A percentile compares a stretch with the other conserved stretches of the same genome.
Evolutionary conservation across 2,329 filamentous ascomycete genomes (phyloP).

Genomic region (Talaromyces marneffei): DNA sequence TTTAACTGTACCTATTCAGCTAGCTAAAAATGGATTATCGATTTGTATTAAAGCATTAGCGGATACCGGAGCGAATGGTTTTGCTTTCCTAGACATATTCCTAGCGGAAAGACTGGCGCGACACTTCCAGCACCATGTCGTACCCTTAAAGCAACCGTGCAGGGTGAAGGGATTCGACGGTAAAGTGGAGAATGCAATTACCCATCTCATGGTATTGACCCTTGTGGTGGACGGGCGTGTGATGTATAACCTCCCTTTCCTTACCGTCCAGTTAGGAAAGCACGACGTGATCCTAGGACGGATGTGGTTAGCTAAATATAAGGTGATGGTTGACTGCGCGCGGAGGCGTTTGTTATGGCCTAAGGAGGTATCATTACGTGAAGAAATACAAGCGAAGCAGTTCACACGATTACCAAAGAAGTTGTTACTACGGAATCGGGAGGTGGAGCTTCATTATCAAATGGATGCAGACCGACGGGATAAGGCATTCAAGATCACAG

Average conservation of each 20-base stretch:
- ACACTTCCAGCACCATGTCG: background rate
- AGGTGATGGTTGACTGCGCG: background rate
- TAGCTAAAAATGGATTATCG: conserved; percentile 2
- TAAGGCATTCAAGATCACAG: background rate
- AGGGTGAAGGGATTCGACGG: background rate
- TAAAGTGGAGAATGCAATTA: background rate
- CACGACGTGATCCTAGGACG: conserved; percentile 1
- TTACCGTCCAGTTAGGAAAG: background rate
- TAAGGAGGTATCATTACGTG: background rate
- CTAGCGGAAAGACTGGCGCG: background rate
- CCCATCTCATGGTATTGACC: background rate
- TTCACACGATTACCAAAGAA: background rate
- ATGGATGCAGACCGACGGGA: background rate
- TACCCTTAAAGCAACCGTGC: background rate
- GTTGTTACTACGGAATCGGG: background rate
- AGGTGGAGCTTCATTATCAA: background rate
- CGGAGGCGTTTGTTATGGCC: background rate
- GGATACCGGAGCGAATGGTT: too few species aligned
- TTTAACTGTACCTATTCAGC: conserved; percentile 8
- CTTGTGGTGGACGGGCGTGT: background rate
- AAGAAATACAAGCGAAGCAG: background rate
- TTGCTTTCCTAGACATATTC: background rate
- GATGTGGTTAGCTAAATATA: background rate
- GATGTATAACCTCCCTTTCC: background rate
- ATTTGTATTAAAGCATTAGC: background rate